phyloP scores from a whole-genome alignment of 2,329 filamentous ascomycete species.

The Trichoderma cornu-damae region DNA sequence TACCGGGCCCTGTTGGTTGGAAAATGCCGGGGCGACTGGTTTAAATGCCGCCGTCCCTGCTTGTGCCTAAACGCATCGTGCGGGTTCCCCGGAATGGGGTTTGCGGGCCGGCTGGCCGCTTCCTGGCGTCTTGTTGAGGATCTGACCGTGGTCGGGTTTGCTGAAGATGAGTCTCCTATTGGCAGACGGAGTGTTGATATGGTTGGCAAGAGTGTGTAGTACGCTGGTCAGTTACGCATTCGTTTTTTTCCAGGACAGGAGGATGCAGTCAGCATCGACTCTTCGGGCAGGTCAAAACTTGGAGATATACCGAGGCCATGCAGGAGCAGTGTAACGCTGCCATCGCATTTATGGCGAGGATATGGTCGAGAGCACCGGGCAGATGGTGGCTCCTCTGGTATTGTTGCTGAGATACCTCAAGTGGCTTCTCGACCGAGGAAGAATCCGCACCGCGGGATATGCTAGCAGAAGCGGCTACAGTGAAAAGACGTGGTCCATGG shows the following conservation, averaged over 20 bases:
- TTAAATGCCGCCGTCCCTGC: conserved; percentile 11
- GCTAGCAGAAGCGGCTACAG: no score
- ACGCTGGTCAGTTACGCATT: background rate
- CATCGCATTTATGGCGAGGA: background rate
- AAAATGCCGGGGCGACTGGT: background rate
- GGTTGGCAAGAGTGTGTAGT: background rate
- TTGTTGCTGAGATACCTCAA: background rate
- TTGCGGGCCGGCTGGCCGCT: background rate
- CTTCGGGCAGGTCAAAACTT: conserved; percentile 2
- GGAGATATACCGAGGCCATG: no score
- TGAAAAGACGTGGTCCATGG: no score
- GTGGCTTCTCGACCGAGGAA: background rate
- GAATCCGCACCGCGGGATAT: no score
- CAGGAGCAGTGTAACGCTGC: background rate
- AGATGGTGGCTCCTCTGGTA: background rate
- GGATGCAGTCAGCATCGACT: conserved; percentile 10
- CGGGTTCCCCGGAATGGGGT: background rate
- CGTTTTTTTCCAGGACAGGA: background rate
- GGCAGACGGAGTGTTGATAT: background rate
- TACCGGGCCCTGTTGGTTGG: background rate
- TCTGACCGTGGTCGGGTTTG: background rate
- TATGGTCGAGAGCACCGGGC: background rate
- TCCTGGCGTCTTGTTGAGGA: background rate
- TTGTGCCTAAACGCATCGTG: background rate
- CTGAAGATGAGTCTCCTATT: background rate